Evolutionary conservation across 352 stramenopile genomes (phyloP), one percentile per base, ranked within the genome.

Genomic region (Globisporangium cederbergense): DNA sequence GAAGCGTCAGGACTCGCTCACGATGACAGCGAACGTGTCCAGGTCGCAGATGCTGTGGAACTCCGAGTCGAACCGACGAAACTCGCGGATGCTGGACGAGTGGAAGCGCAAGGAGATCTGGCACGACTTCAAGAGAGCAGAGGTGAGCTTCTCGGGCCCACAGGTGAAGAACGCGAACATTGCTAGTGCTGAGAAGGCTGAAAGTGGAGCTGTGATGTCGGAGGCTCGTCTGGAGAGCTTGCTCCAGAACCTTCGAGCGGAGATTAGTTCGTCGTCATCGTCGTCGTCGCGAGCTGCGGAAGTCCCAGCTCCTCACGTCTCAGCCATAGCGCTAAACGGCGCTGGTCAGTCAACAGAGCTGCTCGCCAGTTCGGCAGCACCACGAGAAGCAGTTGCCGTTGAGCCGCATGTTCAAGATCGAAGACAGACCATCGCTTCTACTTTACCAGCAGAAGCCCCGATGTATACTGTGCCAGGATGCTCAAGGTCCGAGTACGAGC

Each of bases 51-150:
- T 63, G 46, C 68, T 86, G 18, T 86, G 74, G 74, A 73, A 75
- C 64, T 56, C 77, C 58, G 62, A 64, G 46, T 16, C 51, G 55
- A 62, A 42, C 57, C 66, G 25, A 75, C 73, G 63, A 76, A 69
- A 55, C 1, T 89, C 77, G 11, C 78, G 81, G 18, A 64, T 88
- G 34, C 70, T 90, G 20, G 81, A 90, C 51, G 81, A 90, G 50
- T 77, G 70, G 71, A 90, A 90, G 65, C 78, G 81, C 16, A 88
- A 89, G 59, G 79, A 90, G 51, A 86, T 90, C 60, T 90, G 81
- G 81, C 74, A 86, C 71, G 78, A 89, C 55, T 76, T 89, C 42
- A 90, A 90, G 58, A 72, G 76, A 32, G 81, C 79, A 1, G 81
- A 90, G 58, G 81, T 86, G 42, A 76, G 70, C n/a, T 59, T 90